phyloP scores from a whole-genome alignment of 2,329 filamentous ascomycete species.

The Alternaria metachromatica region DNA sequence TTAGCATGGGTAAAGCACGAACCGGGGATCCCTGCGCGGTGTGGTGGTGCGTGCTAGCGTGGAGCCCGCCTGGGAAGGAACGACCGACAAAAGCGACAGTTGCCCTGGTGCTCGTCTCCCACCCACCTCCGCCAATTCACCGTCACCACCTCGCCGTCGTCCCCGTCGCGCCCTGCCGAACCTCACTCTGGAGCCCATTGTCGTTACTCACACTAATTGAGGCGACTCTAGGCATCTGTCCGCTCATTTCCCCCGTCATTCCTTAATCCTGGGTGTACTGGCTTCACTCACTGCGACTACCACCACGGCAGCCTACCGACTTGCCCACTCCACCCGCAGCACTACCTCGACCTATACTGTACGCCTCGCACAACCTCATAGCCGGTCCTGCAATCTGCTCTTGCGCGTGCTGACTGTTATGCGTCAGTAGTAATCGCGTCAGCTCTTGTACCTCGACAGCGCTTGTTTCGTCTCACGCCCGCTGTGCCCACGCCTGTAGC shows the following conservation, averaged over 20 bases:
- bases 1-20: constrained; percentile 9
- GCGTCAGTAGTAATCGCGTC: constrained; percentile 40
- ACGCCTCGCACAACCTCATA: constrained; percentile 20
- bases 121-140: constrained; percentile 28
- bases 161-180: constrained; percentile 21
- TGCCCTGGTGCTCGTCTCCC: constrained; percentile 26
- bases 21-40: constrained; percentile 15
- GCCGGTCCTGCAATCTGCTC: constrained; percentile 27
- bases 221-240: constrained; percentile 46
- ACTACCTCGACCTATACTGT: constrained; percentile 29
- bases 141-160: constrained; percentile 31
- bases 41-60: constrained; percentile 3
- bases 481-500: constrained; percentile 40
- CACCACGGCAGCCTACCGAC: constrained; percentile 19
- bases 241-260: constrained; percentile 48
- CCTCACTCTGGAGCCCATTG: constrained; percentile 39
- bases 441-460: constrained; percentile 44
- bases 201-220: constrained; percentile 38
- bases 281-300: constrained; percentile 38
- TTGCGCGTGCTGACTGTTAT: constrained; percentile 42
- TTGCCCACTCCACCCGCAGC: constrained; percentile 13
- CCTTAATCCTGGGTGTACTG: constrained; percentile 49
- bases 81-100: constrained; percentile 29
- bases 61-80: constrained; percentile 18
- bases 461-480: constrained; percentile 50